Evolutionary conservation across 75 land plant species (phyloP).

Genomic region (Pinus taeda): DNA sequence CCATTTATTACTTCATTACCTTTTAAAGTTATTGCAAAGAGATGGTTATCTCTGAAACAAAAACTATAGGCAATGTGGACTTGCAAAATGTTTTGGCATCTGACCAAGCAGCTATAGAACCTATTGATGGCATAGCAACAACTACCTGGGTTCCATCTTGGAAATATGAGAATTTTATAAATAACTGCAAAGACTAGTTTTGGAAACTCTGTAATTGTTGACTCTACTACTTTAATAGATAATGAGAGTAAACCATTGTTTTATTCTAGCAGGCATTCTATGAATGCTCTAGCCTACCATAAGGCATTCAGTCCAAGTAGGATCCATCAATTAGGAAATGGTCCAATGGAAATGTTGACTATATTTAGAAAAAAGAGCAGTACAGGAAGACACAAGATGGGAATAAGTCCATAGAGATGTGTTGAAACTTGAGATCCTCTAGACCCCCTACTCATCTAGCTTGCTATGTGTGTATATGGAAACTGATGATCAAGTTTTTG

Average conservation of each 20-base stretch:
- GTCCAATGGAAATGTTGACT: no score
- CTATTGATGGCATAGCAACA: constrained; percentile 72
- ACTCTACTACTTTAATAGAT: no score
- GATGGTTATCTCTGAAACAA: constrained; percentile 4
- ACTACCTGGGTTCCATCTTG: constrained; percentile 75
- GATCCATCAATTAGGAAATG: no score
- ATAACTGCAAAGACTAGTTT: constrained; percentile 25
- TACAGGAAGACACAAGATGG: no score
- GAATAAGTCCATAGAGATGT: no score
- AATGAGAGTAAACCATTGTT: no score
- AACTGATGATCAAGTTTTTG: constrained; percentile 85
- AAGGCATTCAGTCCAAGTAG: no score
- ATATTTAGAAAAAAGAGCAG: no score
- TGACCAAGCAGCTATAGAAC: constrained; percentile 68
- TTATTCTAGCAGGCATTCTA: no score
- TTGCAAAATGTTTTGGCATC: constrained; percentile 69
- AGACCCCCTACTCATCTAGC: constrained; percentile 64
- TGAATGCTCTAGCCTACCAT: no score
- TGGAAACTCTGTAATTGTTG: constrained; percentile 1
- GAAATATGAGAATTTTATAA: constrained; percentile 46
- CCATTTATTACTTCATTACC: constrained; percentile 35
- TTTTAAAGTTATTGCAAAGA: neutral
- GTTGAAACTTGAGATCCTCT: no score
- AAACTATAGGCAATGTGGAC: constrained; percentile 20
- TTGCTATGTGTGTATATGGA: constrained; percentile 83